A percentile compares a stretch with the other conserved stretches of the same genome.
phyloP scores from a whole-genome alignment of 371 early-diverging fungal genomes.

The Haplosporangium sp. region DNA sequence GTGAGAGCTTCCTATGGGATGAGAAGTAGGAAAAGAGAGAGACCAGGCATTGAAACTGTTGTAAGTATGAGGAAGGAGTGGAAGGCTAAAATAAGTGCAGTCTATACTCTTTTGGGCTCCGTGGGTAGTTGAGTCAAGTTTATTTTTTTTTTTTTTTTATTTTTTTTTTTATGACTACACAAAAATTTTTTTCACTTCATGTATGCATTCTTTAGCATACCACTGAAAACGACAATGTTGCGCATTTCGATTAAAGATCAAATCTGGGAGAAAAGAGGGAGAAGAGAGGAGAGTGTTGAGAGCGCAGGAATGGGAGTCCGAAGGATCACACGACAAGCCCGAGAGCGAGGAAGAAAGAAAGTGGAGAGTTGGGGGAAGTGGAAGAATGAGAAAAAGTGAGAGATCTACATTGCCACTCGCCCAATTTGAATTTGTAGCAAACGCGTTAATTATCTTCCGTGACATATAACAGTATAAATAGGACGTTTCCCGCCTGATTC shows the following conservation, averaged over 20 bases:
- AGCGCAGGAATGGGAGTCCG: neutral
- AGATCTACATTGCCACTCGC: neutral
- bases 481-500: neutral
- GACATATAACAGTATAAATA: neutral
- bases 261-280: neutral
- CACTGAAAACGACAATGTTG: conserved; percentile 52
- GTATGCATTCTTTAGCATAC: conserved; percentile 13
- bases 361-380: neutral
- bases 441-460: neutral
- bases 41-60: neutral
- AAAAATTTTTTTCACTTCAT: neutral
- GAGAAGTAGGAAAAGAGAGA: neutral
- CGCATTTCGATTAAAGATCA: conserved; percentile 25
- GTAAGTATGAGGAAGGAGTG: neutral
- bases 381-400: neutral
- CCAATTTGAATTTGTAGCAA: neutral
- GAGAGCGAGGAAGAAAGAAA: neutral
- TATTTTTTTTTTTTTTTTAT: neutral
- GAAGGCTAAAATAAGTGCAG: neutral
- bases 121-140: neutral
- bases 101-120: neutral
- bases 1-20: conserved; percentile 83
- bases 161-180: neutral
- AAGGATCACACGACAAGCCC: neutral
- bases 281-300: neutral